Evolutionary conservation across 176 grass and related monocot species (phyloP), one percentile per base, ranked within the genome.

Genomic region (Oryza longistaminata): DNA sequence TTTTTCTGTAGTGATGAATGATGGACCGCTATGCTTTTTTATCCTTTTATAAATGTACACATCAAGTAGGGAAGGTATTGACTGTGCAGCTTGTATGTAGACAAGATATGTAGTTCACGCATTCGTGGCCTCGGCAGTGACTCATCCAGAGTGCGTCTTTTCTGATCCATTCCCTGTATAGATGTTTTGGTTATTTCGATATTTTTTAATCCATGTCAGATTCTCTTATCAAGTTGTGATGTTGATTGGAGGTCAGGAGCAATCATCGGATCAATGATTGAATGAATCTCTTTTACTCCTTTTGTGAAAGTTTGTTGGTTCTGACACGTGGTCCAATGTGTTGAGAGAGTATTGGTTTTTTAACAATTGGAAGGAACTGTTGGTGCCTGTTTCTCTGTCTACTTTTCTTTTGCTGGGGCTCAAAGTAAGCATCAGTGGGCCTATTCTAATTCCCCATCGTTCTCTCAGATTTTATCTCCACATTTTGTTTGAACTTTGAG

Each of bases 251-350:
- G 48, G 2, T 76, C 83, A 91, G 79, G 65, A 76, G 15, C 78
- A 88, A 90, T 94, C 79, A 86, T 92, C 67, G 16, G 85, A 94
- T 62, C 92, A 97, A 97, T 93, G 87, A 93, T 97, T 91, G 67
- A 88, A 91, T 96, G 91, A 93, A 93, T 93, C 81, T 91, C 45
- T 82, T 89, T 76, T 86, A 61, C 60, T 71, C 78, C 68, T 88
- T 90, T 85, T 80, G 42, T n/a, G 50, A 84, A 90, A 87, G 81
- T 25, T 22, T 80, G 40, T 64, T 61, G 14, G 64, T 84, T 79
- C 52, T 75, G 82, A 73, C 84, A 90, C 24, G 31, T 88, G 80
- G 77, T 67, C 71, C 83, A 87, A 66, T 90, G 77, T 21, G 37
- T 66, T 67, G 60, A 84, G 25, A 73, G 86, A 83, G 78, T 83